Evolutionary conservation across 441 rosid species (phyloP).

Genomic region (Erysimum cheiri): DNA sequence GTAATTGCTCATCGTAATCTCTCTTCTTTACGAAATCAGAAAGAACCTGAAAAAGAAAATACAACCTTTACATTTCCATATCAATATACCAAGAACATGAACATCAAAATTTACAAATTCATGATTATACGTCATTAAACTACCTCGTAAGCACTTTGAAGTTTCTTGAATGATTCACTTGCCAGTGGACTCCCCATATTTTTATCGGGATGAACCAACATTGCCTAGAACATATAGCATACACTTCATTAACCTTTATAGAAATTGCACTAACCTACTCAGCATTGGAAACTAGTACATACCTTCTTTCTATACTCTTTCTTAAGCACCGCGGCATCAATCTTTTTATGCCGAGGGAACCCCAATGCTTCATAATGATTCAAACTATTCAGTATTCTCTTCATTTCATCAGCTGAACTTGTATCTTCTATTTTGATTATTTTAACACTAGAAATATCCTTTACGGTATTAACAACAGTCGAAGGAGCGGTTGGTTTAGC

Average conservation of each 20-base stretch:
- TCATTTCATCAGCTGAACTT: constrained; percentile 84
- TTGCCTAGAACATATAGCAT: too few species aligned
- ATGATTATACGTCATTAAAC: neutral
- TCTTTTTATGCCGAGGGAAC: constrained; percentile 70
- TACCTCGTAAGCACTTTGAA: constrained; percentile 99
- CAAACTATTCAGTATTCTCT: constrained; percentile 72
- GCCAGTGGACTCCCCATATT: constrained; percentile 95
- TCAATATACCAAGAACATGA: constrained; percentile 30
- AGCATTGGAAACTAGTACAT: too few species aligned
- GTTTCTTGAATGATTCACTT: constrained; percentile 97
- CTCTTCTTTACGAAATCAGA: constrained; percentile 86
- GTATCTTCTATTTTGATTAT: constrained; percentile 67
- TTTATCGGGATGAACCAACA: constrained; percentile 99
- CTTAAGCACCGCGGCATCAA: constrained; percentile 68
- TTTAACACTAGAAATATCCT: constrained; percentile 55
- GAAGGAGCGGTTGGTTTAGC: constrained; percentile 60
- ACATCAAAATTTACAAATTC: constrained; percentile 4
- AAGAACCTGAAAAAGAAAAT: constrained; percentile 63
- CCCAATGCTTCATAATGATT: constrained; percentile 93
- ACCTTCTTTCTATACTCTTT: constrained; percentile 97
- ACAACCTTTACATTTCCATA: constrained; percentile 2
- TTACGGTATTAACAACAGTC: constrained; percentile 54
- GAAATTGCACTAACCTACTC: too few species aligned
- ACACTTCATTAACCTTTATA: too few species aligned
- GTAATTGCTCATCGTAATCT: constrained; percentile 93